Evolutionary conservation across 176 grass and related monocot genomes (phyloP).

Genomic region (Echinochloa phyllopogon): DNA sequence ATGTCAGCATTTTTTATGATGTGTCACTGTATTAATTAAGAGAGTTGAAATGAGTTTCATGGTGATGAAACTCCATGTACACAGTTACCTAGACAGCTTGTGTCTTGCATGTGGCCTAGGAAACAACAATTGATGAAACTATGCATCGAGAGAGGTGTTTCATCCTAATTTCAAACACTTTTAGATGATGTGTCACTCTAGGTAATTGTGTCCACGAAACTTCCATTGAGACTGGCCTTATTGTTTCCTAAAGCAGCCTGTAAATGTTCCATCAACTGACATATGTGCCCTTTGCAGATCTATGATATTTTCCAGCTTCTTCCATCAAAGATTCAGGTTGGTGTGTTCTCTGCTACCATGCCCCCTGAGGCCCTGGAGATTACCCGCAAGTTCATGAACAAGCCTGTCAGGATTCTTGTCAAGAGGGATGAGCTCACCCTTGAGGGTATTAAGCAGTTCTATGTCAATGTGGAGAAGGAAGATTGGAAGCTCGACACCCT

Average conservation of each 20-base stretch:
- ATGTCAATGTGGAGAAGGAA: constrained; percentile 78
- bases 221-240: no score
- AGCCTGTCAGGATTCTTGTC: constrained; percentile 77
- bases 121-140: no score
- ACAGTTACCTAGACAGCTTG: no score
- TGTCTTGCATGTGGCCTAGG: no score
- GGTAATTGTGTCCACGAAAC: no score
- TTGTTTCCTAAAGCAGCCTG: background rate
- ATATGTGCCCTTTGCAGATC: constrained; percentile 49
- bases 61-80: no score
- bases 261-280: constrained; percentile 3
- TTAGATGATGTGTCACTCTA: no score
- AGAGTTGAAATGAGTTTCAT: no score
- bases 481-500: constrained; percentile 89
- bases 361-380: constrained; percentile 82
- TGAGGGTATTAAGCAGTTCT: constrained; percentile 86
- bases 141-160: no score
- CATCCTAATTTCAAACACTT: no score
- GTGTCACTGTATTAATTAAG: no score
- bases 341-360: constrained; percentile 89
- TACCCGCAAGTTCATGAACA: constrained; percentile 83
- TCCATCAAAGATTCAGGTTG: constrained; percentile 76
- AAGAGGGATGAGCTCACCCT: constrained; percentile 86
- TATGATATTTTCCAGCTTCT: constrained; percentile 89
- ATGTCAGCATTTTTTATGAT: no score